Conservation (phyloP, 495 filamentous ascomycete genomes). For the Lepidopterella palustris region DNA sequence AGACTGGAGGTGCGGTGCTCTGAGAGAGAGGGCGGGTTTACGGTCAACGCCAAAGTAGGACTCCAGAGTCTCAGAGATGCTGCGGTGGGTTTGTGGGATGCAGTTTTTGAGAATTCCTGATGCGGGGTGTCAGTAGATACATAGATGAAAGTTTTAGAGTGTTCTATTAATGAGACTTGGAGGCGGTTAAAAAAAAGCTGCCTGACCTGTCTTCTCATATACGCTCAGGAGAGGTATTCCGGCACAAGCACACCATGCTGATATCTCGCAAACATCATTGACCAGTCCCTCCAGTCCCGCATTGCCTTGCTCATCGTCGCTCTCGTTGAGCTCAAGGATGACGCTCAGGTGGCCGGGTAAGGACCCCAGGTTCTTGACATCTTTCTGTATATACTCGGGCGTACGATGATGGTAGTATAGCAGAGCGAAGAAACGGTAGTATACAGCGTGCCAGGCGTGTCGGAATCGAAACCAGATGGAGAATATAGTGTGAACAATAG, state of each 20-base stretch:
- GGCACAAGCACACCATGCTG: slow-evolving; percentile 83
- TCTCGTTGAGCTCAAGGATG: slow-evolving; percentile 67
- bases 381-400: slow-evolving; percentile 79
- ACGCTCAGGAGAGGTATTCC: slow-evolving; percentile 80
- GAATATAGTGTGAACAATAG: slow-evolving; percentile 72
- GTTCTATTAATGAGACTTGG: neutral
- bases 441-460: slow-evolving; percentile 67
- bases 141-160: neutral
- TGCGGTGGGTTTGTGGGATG: slow-evolving; percentile 67
- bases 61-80: slow-evolving; percentile 65
- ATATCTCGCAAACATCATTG: slow-evolving; percentile 82
- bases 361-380: slow-evolving; percentile 66
- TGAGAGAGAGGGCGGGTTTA: slow-evolving; percentile 56
- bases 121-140: neutral
- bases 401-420: slow-evolving; percentile 90
- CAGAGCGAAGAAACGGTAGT: slow-evolving; percentile 67
- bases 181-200: neutral
- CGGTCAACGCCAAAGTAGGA: slow-evolving; percentile 77
- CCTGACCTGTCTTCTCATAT: slow-evolving; percentile 82
- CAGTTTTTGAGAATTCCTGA: slow-evolving; percentile 80
- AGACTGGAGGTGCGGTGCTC: slow-evolving; percentile 65
- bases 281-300: slow-evolving; percentile 71
- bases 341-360: slow-evolving; percentile 84
- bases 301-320: slow-evolving; percentile 58
- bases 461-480: slow-evolving; percentile 77